These are phyloP conservation scores for Thamnidium elegans DNA, from an alignment of 192 early-diverging fungal species.

Conservation along the genomic window DNA sequence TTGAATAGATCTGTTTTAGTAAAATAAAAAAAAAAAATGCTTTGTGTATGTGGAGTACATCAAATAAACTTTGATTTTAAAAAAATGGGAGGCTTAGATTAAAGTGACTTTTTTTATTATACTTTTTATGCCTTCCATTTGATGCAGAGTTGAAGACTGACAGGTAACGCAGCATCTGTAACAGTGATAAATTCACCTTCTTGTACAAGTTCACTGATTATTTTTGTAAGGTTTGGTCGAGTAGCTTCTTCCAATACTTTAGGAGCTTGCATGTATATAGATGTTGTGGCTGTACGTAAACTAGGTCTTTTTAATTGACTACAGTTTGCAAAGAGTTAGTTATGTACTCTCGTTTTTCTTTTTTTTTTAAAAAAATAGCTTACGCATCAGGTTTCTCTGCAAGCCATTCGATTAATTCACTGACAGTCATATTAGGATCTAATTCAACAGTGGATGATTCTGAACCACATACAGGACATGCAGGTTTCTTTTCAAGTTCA, in stretches of 20 bases:
- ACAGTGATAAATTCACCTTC: constrained; percentile 73
- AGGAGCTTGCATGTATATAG: constrained; percentile 89
- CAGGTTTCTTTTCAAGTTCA: constrained; percentile 72
- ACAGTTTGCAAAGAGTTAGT: background rate
- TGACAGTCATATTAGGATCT: constrained; percentile 54
- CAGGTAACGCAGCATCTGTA: constrained; percentile 76
- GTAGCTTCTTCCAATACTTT: constrained; percentile 72
- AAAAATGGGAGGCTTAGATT: constrained; percentile 3
- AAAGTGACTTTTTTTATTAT: background rate
- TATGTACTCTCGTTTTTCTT: background rate
- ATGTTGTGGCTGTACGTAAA: constrained; percentile 50
- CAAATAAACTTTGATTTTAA: background rate
- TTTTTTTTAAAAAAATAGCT: constrained; percentile 12
- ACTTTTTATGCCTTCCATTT: constrained; percentile 4
- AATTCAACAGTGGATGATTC: constrained; percentile 51
- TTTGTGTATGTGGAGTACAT: background rate
- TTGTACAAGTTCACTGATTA: constrained; percentile 59
- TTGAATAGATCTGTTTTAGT: background rate
- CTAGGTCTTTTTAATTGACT: constrained; percentile 89
- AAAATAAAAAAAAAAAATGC: background rate
- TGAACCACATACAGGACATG: constrained; percentile 91
- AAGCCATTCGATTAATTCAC: constrained; percentile 81
- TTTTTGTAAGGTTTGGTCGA: constrained; percentile 81
- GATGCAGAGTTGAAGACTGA: constrained; percentile 45
- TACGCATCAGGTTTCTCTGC: constrained; percentile 73